Base-by-base conservation (phyloP, 768 basidiomycete genomes). In the Termitomyces sp. region DNA sequence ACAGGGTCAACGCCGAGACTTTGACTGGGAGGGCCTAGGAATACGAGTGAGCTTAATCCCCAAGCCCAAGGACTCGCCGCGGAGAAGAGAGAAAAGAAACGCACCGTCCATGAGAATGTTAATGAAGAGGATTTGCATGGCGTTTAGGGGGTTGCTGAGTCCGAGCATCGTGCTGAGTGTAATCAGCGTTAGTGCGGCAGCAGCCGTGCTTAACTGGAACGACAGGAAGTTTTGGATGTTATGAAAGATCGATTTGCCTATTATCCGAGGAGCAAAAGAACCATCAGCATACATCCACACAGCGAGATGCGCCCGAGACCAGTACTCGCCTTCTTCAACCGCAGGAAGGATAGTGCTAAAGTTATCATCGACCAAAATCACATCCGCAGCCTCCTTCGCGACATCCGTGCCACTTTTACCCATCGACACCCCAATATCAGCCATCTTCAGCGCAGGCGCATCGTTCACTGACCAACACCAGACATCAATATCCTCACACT, bases 91-190 rank as follows among this genome's bases (percentile, higher is more conserved):
- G 5, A 52, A 12, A 46, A 26, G 32, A 2, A 53, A 58, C 26
- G 6, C 80, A 88, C 94, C 94, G 63, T 98, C 96, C 95, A 98
- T 98, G 49, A 98, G 82, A 68, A 98, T 97, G 73, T 98, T 98
- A 67, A 98, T 98, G 69, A 97, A 98, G n/a, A 98, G 75, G 65
- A 98, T 98, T 71, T 98, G 94, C 94, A 98, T 98, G 4, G 95
- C 88, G 66, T 98, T 98, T 61, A 98, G 79, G 3, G 95, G 95
- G 66, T 96, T 98, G 65, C 85, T 87, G 35, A 97, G 78, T 14
- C 89, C 86, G 65, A 98, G 84, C 70, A 94, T 80, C 22, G 95
- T 98, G 69, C 91, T 93, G 56, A 98, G 77, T 2, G 95, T 95
- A 73, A 98, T 98, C 63, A 98, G 78, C n/a, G 91, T 87, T 63